Evolutionary conservation across 164 flowering plant species (phyloP), one percentile per base, ranked within the genome.

Genomic region (Tinospora cordifolia): DNA sequence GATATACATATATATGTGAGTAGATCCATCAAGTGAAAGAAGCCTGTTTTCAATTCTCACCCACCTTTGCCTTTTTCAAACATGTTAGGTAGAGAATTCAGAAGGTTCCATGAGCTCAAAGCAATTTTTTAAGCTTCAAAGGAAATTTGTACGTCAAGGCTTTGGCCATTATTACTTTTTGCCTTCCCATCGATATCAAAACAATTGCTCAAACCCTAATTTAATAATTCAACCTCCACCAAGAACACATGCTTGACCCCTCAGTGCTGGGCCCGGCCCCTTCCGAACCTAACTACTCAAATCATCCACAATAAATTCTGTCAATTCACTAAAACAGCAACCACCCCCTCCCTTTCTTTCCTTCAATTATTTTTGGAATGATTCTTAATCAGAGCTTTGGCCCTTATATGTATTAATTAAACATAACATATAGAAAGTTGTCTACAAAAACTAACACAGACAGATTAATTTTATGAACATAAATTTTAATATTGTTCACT

Each of bases 31-130:
- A 40, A 44, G 21, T 34, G 22, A n/a, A 65, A 39, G 63, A 58
- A 13, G 24, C 66, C 72, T 65, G 80, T 78, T 80, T 83, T 80
- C 74, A 74, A 76, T 79, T 36, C 77, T 74, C 72, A 68, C 75
- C 77, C 44, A 69, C 76, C 62, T 71, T 74, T 63, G 17, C 71
- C 72, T 75, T 82, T 84, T 85, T 80, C 80, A 78, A 80, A 72
- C 78, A 80, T 72, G 86, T 86, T 88, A 85, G 92, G 91, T 87
- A 78, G 84, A 80, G 70, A 75, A 77, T 83, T 68, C 68, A 78
- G 91, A 87, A 87, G 87, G 83, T 87, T 87, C 88, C 80, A 81
- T 59, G 4, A 69, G 74, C 77, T 79, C 70, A 79, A 81, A 77
- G 49, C 66, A 30, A 38, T 24, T 38, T 41, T 26, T 26, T 17